A percentile compares a stretch with the other conserved stretches of the same genome.
Conservation (phyloP, 176 grass and related monocot species). For the Puya raimondii region DNA sequence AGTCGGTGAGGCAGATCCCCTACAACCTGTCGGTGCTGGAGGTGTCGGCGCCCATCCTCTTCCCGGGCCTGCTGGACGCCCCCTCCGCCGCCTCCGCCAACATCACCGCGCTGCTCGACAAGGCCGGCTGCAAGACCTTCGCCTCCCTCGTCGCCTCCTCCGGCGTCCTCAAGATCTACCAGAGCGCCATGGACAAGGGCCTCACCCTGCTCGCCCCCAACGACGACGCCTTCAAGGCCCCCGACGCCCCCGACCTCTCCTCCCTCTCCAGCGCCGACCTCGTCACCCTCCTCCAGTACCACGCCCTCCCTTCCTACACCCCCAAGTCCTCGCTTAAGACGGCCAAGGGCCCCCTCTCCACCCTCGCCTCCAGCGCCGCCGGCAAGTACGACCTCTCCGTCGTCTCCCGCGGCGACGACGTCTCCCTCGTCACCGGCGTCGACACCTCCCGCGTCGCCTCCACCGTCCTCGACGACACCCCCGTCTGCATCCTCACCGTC, state of each 20-base stretch:
- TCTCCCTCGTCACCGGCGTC: constrained; percentile 65
- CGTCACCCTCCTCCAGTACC: constrained; percentile 83
- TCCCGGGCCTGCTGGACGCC: constrained; percentile 59
- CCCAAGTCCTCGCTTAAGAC: constrained; percentile 92
- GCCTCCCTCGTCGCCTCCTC: constrained; percentile 55
- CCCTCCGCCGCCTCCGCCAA: constrained; percentile 47
- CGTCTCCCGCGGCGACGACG: constrained; percentile 60
- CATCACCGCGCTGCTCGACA: constrained; percentile 76
- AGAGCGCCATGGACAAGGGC: constrained; percentile 80
- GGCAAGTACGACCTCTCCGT: constrained; percentile 88
- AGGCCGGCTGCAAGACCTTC: constrained; percentile 94
- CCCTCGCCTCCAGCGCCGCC: constrained; percentile 55
- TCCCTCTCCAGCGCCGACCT: constrained; percentile 67
- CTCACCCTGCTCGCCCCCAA: constrained; percentile 85
- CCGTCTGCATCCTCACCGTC: constrained; percentile 62
- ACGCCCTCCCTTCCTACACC: constrained; percentile 75
- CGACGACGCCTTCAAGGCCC: constrained; percentile 86
- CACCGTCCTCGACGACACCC: constrained; percentile 75
- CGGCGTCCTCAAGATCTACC: constrained; percentile 75
- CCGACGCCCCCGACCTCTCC: constrained; percentile 55
- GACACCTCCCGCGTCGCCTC: constrained; percentile 81
- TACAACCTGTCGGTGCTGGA: constrained; percentile 92
- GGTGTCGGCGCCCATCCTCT: constrained; percentile 78
- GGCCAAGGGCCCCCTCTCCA: constrained; percentile 40
- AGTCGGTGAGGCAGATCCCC: constrained; percentile 58